Evolutionary conservation across 2,329 filamentous ascomycete genomes (phyloP), one percentile per base, ranked within the genome.

Genomic region (Arthrobotrys iridis): DNA sequence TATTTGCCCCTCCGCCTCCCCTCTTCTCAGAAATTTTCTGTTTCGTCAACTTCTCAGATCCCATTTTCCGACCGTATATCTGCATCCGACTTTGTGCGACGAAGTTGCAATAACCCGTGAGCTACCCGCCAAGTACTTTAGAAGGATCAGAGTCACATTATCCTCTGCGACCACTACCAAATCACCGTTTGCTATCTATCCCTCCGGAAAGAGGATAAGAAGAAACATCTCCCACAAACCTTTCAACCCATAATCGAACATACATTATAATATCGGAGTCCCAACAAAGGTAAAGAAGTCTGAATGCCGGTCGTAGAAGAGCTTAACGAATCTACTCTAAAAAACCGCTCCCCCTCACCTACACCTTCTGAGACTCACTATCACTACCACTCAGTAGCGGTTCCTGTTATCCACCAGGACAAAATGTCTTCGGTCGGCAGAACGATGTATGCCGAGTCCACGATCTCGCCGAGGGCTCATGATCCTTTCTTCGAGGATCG

Each of bases 301-400:
- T 68, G 71, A 75, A 75, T 75, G 71, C 71, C 71, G 71, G 63
- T 68, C 64, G 58, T 75, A 67, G 71, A 75, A 63, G 71, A 75
- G n/a, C 63, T 75, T 26, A 48, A 75, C 71, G 57, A 63, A 20
- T 58, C 57, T 26, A 33, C 24, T 57, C 37, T 57, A 20, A 40
- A 26, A 37, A 40, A 26, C 43, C 71, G 55, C 11, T 55, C 71
- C 43, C 46, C 71, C n/a, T 75, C 64, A 48, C 63, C 63, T 55
- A 45, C 65, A 8, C 40, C 57, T 41, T 58, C 71, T 48, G 71
- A 59, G 6, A 75, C 64, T 33, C 71, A 75, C 33, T 68, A 63
- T 28, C 71, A 75, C 18, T 75, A 75, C 45, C 71, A 75, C 41
- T 75, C 71, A 13, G 57, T 68, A 45, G 63, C 46, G 11, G 46